phyloP scores from a whole-genome alignment of 2,329 filamentous ascomycete species.

The Phialocephala sp. region DNA sequence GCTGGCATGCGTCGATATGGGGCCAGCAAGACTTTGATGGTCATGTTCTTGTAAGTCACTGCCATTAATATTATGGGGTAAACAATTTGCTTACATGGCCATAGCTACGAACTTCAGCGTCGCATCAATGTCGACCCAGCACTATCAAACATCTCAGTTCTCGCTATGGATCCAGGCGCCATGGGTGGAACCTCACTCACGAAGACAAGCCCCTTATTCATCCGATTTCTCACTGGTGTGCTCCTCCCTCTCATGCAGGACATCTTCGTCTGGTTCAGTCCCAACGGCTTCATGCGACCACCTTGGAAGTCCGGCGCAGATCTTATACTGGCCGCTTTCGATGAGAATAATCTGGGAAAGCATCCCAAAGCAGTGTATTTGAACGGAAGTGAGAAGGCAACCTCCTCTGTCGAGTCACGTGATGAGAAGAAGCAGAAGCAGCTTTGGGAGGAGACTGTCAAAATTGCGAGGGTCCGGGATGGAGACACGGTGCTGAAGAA shows the following conservation, averaged over 20 bases:
- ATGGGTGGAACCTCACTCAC: constrained; percentile 45
- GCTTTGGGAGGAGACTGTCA: constrained; percentile 44
- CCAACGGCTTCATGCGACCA: constrained; percentile 45
- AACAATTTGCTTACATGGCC: background rate
- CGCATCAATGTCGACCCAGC: constrained; percentile 24
- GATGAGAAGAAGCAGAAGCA: constrained; percentile 43
- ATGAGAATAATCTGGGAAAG: constrained; percentile 31
- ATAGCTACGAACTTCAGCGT: constrained; percentile 29
- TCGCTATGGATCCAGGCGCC: constrained; percentile 48
- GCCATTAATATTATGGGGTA: background rate
- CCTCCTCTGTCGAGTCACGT: constrained; percentile 41
- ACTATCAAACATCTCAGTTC: constrained; percentile 45
- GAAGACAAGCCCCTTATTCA: constrained; percentile 32
- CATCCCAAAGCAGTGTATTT: constrained; percentile 41
- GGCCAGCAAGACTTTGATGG: constrained; percentile 24
- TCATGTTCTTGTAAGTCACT: constrained; percentile 26
- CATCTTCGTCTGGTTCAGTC: constrained; percentile 33
- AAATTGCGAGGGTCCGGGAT: constrained; percentile 28
- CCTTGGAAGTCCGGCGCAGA: constrained; percentile 46
- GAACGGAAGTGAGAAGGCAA: constrained; percentile 43
- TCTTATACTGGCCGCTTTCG: constrained; percentile 43
- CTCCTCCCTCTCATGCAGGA: constrained; percentile 32
- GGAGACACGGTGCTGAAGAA: constrained; percentile 22
- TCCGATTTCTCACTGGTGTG: constrained; percentile 31
- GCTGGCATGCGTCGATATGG: constrained; percentile 28